Conservation (phyloP, 441 rosid species). For the Mallotus repandus region DNA sequence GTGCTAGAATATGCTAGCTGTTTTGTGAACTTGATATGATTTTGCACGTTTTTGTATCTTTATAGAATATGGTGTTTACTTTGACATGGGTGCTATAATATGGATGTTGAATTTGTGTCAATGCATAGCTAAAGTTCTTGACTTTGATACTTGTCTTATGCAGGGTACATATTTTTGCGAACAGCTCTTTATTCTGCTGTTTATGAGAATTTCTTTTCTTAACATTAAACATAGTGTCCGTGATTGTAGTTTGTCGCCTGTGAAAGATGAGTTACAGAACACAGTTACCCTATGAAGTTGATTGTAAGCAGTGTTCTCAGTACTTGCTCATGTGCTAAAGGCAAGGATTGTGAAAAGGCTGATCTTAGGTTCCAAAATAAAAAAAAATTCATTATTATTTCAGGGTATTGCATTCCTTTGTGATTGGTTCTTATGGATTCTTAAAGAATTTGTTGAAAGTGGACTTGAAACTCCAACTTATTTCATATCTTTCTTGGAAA, state of each 20-base stretch:
- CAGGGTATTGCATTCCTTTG: neutral
- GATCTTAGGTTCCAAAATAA: neutral
- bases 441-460: neutral
- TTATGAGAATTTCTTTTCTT: constrained; percentile 2
- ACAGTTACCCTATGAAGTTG: neutral
- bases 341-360: neutral
- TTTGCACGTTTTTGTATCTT: neutral
- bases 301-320: constrained; percentile 3
- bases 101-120: neutral
- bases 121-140: neutral
- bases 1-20: neutral
- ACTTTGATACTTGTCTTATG: neutral
- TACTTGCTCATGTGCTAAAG: constrained; percentile 2
- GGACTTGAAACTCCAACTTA: neutral
- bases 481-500: neutral
- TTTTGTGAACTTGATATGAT: neutral
- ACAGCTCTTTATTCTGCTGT: neutral
- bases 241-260: neutral
- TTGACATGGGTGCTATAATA: neutral
- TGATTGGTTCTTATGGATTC: neutral
- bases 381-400: neutral
- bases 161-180: neutral
- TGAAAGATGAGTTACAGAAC: neutral
- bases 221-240: neutral
- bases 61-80: neutral